Percentiles rank a stretch among this genome's conserved stretches.
Conservation (phyloP, 1,139 yeast genomes). For the Williopsis jadinii region DNA sequence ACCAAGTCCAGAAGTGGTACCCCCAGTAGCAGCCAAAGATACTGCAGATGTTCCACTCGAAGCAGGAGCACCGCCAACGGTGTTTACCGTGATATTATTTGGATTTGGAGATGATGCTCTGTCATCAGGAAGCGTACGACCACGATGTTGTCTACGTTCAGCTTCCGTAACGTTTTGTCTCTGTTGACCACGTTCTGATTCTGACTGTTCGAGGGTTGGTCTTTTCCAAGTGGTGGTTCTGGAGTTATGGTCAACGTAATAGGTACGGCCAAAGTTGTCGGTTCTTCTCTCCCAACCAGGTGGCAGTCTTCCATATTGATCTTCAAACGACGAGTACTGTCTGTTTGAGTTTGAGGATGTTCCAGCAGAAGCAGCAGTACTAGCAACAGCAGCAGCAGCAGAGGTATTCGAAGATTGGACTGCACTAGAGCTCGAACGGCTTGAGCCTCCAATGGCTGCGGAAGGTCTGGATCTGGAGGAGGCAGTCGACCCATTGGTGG, state of each 20-base stretch:
- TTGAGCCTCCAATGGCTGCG: background rate
- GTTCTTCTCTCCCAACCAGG: conserved; percentile 99
- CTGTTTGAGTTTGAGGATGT: conserved; percentile 27
- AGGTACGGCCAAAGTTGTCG: conserved; percentile 94
- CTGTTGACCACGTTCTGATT: conserved; percentile 54
- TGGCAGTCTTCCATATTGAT: conserved; percentile 91
- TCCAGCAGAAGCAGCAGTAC: conserved; percentile 14
- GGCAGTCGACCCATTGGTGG: conserved; percentile 13
- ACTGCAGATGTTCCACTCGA: conserved; percentile 68
- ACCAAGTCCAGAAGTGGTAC: conserved; percentile 92
- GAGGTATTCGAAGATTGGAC: conserved; percentile 1
- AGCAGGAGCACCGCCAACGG: conserved; percentile 37
- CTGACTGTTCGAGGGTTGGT: conserved; percentile 71
- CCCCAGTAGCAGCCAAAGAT: conserved; percentile 80
- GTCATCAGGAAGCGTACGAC: conserved; percentile 83
- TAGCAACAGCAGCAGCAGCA: conserved; percentile 8
- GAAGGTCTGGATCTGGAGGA: conserved; percentile 8
- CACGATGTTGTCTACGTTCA: conserved; percentile 87
- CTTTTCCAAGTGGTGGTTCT: conserved; percentile 98
- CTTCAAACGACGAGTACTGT: conserved; percentile 89
- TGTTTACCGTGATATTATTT: conserved; percentile 28
- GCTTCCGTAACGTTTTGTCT: conserved; percentile 64
- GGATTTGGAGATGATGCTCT: conserved; percentile 33
- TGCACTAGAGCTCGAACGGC: background rate
- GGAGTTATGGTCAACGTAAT: conserved; percentile 95